Base-by-base conservation (phyloP, 2,329 filamentous ascomycete genomes). In the Pezicula carpinea region DNA sequence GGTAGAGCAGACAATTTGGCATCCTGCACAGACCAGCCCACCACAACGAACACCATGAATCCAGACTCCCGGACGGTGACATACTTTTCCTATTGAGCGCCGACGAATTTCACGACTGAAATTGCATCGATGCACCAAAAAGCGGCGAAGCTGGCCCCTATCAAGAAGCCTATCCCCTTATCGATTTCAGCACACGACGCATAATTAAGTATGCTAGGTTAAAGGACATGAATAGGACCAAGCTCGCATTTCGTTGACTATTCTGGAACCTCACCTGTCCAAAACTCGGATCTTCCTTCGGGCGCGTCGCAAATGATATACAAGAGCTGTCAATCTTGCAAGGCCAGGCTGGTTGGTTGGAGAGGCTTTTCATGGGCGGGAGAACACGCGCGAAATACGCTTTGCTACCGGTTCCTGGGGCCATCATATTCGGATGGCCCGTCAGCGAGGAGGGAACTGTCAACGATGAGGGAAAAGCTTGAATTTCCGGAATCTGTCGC, bases 131-230 rank as follows among this genome's bases (percentile, higher is more conserved):
- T 0, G 77, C 79, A 0, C 65, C 85, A 1, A 51, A 73, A 44
- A 62, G 73, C 14, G 69, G 72, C 44, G n/a, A 85, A 85, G 58
- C 66, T 76, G 51, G 73, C 75, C 10, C 69, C 85, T 49, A 64
- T 84, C 4, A 80, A 85, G 58, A 82, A 82, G 48, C 80, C 81
- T 0, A 55, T 80, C 2, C 69, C 77, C 0, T 57, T 83, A 4
- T 74, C 67, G 19, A 61, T 74, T 17, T 66, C 64, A 2, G 71
- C 39, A 64, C 73, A 0, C 62, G 73, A 21, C 58, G 64, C 0
- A 72, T 85, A 18, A 76, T 85, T 11, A 62, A 71, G 17, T 83
- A 84, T 53, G 80, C 74, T 0, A 66, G 79, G 1, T 69, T 75
- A 1, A 53, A 66, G 57, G 66, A 76, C 58, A 76, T 82, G 51